Evolutionary conservation across 352 stramenopile species (phyloP).

Genomic region (Pythium pyrilobum): DNA sequence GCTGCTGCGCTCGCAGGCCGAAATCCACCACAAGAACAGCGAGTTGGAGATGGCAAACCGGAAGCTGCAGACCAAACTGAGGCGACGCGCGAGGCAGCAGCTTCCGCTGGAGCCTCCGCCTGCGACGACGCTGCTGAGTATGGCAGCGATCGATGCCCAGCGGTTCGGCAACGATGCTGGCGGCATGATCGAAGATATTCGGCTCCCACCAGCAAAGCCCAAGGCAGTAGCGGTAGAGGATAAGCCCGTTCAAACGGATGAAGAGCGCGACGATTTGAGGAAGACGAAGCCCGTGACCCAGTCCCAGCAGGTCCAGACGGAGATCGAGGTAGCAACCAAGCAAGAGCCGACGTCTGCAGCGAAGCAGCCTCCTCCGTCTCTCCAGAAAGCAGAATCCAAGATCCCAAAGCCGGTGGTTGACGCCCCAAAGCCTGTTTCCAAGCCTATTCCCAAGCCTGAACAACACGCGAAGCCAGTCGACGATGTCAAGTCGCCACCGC

Average conservation of each 20-base stretch:
- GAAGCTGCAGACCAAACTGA: slow-evolving; percentile 45
- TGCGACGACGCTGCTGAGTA: slow-evolving; percentile 30
- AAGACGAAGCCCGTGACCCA: not conserved
- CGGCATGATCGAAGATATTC: slow-evolving; percentile 7
- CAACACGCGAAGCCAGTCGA: not conserved
- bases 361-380: not conserved
- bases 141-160: slow-evolving; percentile 54
- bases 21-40: slow-evolving; percentile 64
- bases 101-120: slow-evolving; percentile 18
- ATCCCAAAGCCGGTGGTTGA: not conserved
- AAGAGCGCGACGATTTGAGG: slow-evolving; percentile 6
- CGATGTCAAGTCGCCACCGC: not conserved
- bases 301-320: slow-evolving; percentile 30
- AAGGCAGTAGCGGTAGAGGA: slow-evolving; percentile 28
- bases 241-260: slow-evolving; percentile 55
- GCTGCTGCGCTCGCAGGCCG: slow-evolving; percentile 45
- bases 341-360: slow-evolving; percentile 3
- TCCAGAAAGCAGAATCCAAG: slow-evolving; percentile 4
- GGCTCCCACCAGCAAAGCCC: not conserved
- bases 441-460: not conserved
- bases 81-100: slow-evolving; percentile 27
- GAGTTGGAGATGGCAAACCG: slow-evolving; percentile 51
- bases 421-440: not conserved
- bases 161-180: slow-evolving; percentile 60
- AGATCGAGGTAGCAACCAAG: not conserved